These are phyloP conservation scores for Verticillium albo-atrum DNA, from an alignment of 2,329 filamentous ascomycete genomes.

Conservation along the genomic window DNA sequence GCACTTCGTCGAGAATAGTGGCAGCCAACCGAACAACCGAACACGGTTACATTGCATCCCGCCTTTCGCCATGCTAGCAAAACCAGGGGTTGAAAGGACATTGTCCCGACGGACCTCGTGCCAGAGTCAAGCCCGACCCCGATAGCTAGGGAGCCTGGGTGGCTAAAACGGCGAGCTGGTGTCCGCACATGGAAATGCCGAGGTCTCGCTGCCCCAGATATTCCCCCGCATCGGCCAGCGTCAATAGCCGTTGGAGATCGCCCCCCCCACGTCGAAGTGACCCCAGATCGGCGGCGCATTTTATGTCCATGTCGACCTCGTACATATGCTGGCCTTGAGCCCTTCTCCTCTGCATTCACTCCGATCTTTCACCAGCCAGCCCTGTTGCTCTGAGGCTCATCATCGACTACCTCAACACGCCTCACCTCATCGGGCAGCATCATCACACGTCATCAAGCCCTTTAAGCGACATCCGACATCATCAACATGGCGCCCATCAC, in stretches of 20 bases:
- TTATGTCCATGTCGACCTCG: too few species aligned
- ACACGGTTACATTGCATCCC: not conserved
- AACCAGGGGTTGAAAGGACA: not conserved
- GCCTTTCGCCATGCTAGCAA: not conserved
- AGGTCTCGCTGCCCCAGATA: constrained; percentile 13
- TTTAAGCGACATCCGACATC: too few species aligned
- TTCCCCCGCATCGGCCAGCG: not conserved
- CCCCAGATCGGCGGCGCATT: not conserved
- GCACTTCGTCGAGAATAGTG: not conserved
- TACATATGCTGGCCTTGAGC: not conserved
- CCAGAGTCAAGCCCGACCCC: not conserved
- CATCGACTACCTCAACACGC: not conserved
- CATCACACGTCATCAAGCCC: too few species aligned
- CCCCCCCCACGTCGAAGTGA: not conserved
- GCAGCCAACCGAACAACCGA: not conserved
- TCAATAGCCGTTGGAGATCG: not conserved
- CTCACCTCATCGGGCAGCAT: not conserved
- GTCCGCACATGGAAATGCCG: constrained; percentile 28
- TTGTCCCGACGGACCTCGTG: not conserved
- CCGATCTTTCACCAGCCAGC: not conserved
- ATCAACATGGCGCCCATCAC: constrained; percentile 46
- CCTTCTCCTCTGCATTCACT: not conserved
- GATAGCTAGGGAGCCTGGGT: not conserved
- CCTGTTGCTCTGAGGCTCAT: constrained; percentile 25
- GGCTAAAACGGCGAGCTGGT: constrained; percentile 15